These are phyloP conservation scores for Alternaria arborescens DNA, from an alignment of 2,329 filamentous ascomycete genomes.

Conservation along the genomic window DNA sequence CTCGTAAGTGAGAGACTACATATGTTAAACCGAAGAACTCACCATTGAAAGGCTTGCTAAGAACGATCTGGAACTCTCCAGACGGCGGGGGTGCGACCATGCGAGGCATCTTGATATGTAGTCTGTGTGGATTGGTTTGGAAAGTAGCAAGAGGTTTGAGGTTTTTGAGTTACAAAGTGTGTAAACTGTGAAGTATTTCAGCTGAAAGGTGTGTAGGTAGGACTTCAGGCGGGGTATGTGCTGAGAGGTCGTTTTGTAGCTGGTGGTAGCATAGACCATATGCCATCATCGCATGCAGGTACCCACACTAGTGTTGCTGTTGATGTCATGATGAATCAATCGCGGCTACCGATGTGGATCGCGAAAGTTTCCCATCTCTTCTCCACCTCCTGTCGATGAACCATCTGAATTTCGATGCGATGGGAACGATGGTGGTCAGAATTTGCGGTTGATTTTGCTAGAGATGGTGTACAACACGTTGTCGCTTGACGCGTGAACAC, in stretches of 20 bases:
- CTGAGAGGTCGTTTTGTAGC: background rate
- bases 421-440: background rate
- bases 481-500: constrained; percentile 9
- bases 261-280: background rate
- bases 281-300: constrained; percentile 13
- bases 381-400: background rate
- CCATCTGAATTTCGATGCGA: background rate
- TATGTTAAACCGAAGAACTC: constrained; percentile 9
- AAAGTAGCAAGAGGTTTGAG: background rate
- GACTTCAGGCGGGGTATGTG: background rate
- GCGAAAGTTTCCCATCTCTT: background rate
- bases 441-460: background rate
- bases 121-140: background rate
- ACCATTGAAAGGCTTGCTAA: constrained; percentile 40
- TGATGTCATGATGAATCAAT: constrained; percentile 23
- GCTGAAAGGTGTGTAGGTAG: background rate
- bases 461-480: constrained; percentile 4
- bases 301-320: constrained; percentile 13
- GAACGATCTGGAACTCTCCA: constrained; percentile 76
- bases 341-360: constrained; percentile 8
- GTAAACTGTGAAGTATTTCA: background rate
- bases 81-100: constrained; percentile 77
- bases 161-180: background rate
- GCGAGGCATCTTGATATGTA: constrained; percentile 31
- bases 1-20: constrained; percentile 17